Base-by-base conservation (phyloP, 805 yeast species). In the Yarrowia divulgata region DNA sequence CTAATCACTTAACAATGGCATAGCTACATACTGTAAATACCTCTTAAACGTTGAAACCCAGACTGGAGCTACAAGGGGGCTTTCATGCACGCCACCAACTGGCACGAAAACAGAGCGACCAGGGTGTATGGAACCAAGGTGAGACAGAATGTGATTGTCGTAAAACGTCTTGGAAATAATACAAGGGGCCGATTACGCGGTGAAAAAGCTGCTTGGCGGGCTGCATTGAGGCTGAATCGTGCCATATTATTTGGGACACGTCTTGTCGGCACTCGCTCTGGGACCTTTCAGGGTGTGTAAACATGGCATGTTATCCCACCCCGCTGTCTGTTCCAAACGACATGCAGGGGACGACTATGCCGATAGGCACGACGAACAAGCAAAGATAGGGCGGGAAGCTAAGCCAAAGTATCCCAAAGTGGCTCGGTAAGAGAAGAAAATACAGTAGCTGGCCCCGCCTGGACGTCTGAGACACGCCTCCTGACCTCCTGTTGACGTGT, bases 91-190 rank as follows among this genome's bases (percentile, higher is more conserved):
- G 63, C 48, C 63, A 42, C 63, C 48, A 37, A 40, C 29, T 57
- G 63, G 63, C 66, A 45, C 66, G 66, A 60, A 60, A 60, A 60
- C 66, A 60, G 66, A 32, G 42, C 66, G 66, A 60, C 66, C 34
- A 34, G 66, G 66, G 66, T 60, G 50, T 43, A 39, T 13, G 18
- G 10, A 32, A 6, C 46, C 39, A 29, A 42, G 55, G 37, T 57
- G 63, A 57, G 29, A 57, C 63, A 57, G 63, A 57, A 57, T 29
- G 63, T 57, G 63, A 57, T 57, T 57, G n/a, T 57, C 42, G 5
- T 6, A 37, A n/a, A n/a, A 18, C 32, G 43, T 43, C 58, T 34
- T 8, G 8, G 32, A 50, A 23, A 52, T 12, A 35, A 35, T 37
- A 52, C 13, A 18, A 14, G 18, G n/a, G 4, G 32, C 18, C n/a